These are phyloP conservation scores for Allium cepa DNA, from an alignment of 106 monocot genomes.

Conservation along the genomic window DNA sequence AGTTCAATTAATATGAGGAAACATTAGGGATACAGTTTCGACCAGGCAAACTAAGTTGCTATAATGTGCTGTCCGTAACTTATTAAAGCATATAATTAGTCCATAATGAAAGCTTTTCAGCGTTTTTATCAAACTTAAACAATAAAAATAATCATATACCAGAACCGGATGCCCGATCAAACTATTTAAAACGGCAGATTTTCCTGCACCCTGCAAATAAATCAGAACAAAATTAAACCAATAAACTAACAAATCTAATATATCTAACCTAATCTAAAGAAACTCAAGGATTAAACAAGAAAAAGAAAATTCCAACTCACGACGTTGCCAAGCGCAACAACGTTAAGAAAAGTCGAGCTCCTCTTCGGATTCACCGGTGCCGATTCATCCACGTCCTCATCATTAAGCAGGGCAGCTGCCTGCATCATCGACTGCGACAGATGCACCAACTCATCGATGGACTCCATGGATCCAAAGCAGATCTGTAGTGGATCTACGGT, in stretches of 20 bases:
- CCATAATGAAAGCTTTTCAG: too few species aligned
- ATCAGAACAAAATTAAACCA: background rate
- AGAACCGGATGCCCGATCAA: slow-evolving; percentile 94
- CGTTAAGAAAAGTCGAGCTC: slow-evolving; percentile 56
- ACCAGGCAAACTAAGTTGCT: too few species aligned
- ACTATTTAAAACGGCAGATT: slow-evolving; percentile 92
- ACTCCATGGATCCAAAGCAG: slow-evolving; percentile 38
- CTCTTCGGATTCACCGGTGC: slow-evolving; percentile 12
- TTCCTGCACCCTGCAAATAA: slow-evolving; percentile 70
- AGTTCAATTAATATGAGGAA: too few species aligned
- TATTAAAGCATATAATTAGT: too few species aligned
- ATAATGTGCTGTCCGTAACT: too few species aligned
- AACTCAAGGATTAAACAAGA: slow-evolving; percentile 1
- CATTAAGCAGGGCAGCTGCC: slow-evolving; percentile 60
- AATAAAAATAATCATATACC: slow-evolving; percentile 31
- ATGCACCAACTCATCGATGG: slow-evolving; percentile 54
- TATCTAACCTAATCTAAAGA: background rate
- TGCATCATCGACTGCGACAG: slow-evolving; percentile 62
- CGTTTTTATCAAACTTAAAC: background rate
- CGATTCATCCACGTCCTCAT: slow-evolving; percentile 50
- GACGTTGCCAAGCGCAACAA: slow-evolving; percentile 59
- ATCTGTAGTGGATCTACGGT: background rate
- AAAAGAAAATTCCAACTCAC: slow-evolving; percentile 21
- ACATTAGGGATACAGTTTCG: too few species aligned
- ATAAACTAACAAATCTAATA: too few species aligned